Base-by-base conservation (phyloP, 345 rosid species). In the Arabis alpina region DNA sequence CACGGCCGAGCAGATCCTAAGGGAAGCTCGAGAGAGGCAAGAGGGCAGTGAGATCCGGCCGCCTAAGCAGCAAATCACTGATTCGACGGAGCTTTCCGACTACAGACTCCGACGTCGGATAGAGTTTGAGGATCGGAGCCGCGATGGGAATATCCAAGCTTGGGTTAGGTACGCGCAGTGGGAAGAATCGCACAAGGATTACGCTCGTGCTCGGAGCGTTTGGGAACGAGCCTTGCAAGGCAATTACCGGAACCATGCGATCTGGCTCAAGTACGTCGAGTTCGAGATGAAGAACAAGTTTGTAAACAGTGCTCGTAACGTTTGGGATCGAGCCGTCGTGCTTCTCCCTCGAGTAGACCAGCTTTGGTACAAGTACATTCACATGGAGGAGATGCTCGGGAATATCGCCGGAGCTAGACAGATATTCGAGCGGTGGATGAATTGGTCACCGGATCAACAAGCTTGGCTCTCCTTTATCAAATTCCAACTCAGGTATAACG, bases 111-210 rank as follows among this genome's bases (percentile, higher is more conserved):
- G 87, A 6, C 83, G 73, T 52, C 88, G 61, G 25, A 86, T 86
- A 56, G 85, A 84, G 59, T 90, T 76, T 13, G 91, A 90, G 58
- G 88, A 87, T 48, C 72, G 79, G 19, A 84, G 87, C 13, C 79
- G 96, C 16, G 77, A 87, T 4, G 86, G 77, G 2, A 86, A 83
- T 19, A 55, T 74, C 9, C 55, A 83, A 14, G 86, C 81, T 0
- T 90, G 93, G 93, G 78, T 86, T 2, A 84, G 81, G 71, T 90
- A 90, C 11, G 96, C 91, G 0, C 86, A 78, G 54, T 90, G 89
- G 93, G 90, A 90, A 69, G 93, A 87, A 66, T 87, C 91, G 0
- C 91, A 90, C 80, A 84, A 83, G 66, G 96, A 86, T 36, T 84
- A 86, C 75, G 61, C 68, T 32, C 83, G 91, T 1, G 93, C 96